A percentile compares a stretch with the other conserved stretches of the same genome.
phyloP scores from a whole-genome alignment of 495 filamentous ascomycete species.

The Annulohypoxylon moriforme region DNA sequence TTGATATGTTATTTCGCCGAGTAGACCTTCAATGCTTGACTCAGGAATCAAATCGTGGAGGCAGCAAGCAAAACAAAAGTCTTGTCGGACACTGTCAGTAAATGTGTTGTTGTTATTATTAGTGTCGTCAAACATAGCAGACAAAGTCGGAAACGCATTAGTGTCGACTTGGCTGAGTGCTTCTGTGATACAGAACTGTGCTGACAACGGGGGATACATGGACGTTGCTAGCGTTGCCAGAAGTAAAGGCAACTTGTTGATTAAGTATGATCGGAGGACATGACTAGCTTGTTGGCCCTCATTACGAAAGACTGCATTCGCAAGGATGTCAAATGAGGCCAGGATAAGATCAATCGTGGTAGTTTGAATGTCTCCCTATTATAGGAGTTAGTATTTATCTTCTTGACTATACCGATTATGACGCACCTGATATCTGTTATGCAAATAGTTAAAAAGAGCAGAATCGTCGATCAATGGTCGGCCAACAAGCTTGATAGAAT shows the following conservation, averaged over 20 bases:
- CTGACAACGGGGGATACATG: conserved; percentile 71
- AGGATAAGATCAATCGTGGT: conserved; percentile 83
- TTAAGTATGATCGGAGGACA: conserved; percentile 87
- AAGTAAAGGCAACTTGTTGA: conserved; percentile 90
- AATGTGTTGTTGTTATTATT: conserved; percentile 72
- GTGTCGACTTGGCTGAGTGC: conserved; percentile 80
- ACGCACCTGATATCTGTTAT: conserved; percentile 80
- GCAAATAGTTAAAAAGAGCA: conserved; percentile 79
- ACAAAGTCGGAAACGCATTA: conserved; percentile 82
- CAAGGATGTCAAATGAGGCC: conserved; percentile 87
- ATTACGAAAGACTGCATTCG: conserved; percentile 84
- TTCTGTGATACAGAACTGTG: conserved; percentile 83
- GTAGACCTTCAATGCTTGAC: conserved; percentile 77
- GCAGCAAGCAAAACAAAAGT: conserved; percentile 92
- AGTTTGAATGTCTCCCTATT: conserved; percentile 76
- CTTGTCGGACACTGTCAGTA: conserved; percentile 85
- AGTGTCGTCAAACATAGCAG: conserved; percentile 81
- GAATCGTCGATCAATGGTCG: conserved; percentile 86
- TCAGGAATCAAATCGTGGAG: conserved; percentile 85
- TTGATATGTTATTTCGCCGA: conserved; percentile 89
- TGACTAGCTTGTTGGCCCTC: conserved; percentile 78
- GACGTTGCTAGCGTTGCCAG: conserved; percentile 70
- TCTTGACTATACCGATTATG: background rate
- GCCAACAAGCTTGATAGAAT: conserved; percentile 72
- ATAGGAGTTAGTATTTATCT: conserved; percentile 27